Evolutionary conservation across 495 filamentous ascomycete species (phyloP).

Genomic region (Apodospora peruviana): DNA sequence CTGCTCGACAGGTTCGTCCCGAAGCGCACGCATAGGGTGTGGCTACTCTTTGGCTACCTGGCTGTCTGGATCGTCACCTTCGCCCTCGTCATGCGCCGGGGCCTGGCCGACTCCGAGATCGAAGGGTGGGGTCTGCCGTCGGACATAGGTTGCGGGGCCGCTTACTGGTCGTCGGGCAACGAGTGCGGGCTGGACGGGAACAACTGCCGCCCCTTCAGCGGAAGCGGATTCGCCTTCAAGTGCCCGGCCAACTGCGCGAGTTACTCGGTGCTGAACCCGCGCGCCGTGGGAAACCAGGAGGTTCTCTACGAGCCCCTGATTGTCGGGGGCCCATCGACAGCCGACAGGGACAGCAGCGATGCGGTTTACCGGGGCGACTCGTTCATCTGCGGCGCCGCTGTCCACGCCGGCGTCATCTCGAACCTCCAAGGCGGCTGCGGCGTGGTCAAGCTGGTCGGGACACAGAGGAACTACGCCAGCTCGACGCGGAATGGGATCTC

Average conservation of each 20-base stretch:
- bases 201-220: constrained; percentile 73
- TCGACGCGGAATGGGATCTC: constrained; percentile 58
- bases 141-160: constrained; percentile 61
- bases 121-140: constrained; percentile 61
- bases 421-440: constrained; percentile 68
- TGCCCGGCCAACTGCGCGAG: constrained; percentile 73
- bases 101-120: constrained; percentile 58
- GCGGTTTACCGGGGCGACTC: constrained; percentile 74
- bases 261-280: constrained; percentile 61
- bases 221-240: constrained; percentile 64
- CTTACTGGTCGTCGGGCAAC: constrained; percentile 63
- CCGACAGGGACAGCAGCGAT: constrained; percentile 28
- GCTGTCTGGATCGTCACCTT: constrained; percentile 70
- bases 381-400: constrained; percentile 74
- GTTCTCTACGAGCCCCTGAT: constrained; percentile 66
- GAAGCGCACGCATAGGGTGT: constrained; percentile 53
- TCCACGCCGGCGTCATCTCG: constrained; percentile 69
- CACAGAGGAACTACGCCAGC: constrained; percentile 55
- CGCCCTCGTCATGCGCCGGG: constrained; percentile 58
- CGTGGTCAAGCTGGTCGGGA: constrained; percentile 52
- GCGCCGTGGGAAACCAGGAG: constrained; percentile 68
- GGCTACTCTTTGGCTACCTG: constrained; percentile 56
- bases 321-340: constrained; percentile 63
- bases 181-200: constrained; percentile 75
- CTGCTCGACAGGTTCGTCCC: constrained; percentile 59